These are phyloP conservation scores for Mucor mucedo DNA, from an alignment of 371 early-diverging fungal species.

Conservation along the genomic window DNA sequence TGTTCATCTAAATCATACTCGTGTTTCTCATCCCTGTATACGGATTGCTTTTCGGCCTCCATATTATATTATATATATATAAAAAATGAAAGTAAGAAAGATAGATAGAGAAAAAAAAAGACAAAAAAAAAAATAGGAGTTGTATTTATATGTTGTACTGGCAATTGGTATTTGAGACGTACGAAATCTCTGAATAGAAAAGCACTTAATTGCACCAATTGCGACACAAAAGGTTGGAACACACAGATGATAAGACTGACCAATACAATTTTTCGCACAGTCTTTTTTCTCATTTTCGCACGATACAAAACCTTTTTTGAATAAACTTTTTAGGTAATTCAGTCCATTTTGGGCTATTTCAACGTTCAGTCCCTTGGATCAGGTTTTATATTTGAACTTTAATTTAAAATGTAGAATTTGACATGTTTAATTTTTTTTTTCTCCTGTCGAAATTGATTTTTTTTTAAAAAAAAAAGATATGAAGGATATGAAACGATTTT, in stretches of 20 bases:
- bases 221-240: slow-evolving; percentile 1
- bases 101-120: not conserved
- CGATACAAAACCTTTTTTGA: slow-evolving; percentile 11
- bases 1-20: slow-evolving; percentile 42
- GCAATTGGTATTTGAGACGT: too few relatives aligned
- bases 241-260: not conserved
- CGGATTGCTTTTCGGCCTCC: not conserved
- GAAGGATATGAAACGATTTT: too few relatives aligned
- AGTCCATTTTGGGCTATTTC: slow-evolving; percentile 10
- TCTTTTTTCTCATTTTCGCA: slow-evolving; percentile 19
- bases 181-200: too few relatives aligned
- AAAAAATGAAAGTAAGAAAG: slow-evolving; percentile 2
- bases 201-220: too few relatives aligned
- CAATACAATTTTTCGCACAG: slow-evolving; percentile 18
- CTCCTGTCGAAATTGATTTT: too few relatives aligned
- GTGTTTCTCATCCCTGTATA: slow-evolving; percentile 31
- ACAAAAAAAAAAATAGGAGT: not conserved
- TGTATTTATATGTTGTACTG: not conserved
- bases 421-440: too few relatives aligned
- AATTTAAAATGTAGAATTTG: too few relatives aligned
- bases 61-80: slow-evolving; percentile 5
- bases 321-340: slow-evolving; percentile 19
- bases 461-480: too few relatives aligned
- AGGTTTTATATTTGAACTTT: too few relatives aligned
- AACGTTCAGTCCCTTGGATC: not conserved